Percentiles rank a stretch among this genome's conserved stretches.
Conservation (phyloP, 768 basidiomycete genomes). For the Nidula microcarpa region DNA sequence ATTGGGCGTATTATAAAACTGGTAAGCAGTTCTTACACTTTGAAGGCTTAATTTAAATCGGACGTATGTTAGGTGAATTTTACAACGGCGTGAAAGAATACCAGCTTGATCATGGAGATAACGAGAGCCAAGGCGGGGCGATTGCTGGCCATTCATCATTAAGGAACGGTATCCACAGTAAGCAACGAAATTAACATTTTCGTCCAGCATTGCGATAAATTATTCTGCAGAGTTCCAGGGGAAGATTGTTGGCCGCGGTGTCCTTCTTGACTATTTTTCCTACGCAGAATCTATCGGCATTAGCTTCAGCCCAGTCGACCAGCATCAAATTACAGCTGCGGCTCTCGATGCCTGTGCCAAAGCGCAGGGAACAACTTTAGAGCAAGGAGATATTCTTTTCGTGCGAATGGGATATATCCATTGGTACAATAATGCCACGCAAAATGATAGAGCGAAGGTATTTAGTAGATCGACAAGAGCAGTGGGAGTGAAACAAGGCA, state of each 20-base stretch:
- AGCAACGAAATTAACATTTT: neutral
- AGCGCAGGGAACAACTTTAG: slow-evolving; percentile 12
- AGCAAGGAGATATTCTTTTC: slow-evolving; percentile 19
- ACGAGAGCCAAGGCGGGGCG: slow-evolving; percentile 4
- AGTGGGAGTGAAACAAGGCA: slow-evolving; percentile 12
- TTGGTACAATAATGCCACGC: slow-evolving; percentile 16
- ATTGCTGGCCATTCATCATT: slow-evolving; percentile 10
- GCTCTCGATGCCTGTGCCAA: slow-evolving; percentile 14
- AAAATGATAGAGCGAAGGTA: slow-evolving; percentile 9
- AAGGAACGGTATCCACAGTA: slow-evolving; percentile 21
- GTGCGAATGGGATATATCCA: slow-evolving; percentile 17
- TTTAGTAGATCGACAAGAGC: slow-evolving; percentile 3
- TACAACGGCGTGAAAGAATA: slow-evolving; percentile 10
- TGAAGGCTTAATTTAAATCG: neutral
- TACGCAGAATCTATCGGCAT: slow-evolving; percentile 13
- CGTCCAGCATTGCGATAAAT: neutral
- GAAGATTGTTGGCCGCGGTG: slow-evolving; percentile 19
- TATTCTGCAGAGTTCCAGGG: slow-evolving; percentile 15
- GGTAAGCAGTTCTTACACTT: slow-evolving; percentile 6
- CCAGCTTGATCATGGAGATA: slow-evolving; percentile 7
- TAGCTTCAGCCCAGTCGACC: slow-evolving; percentile 7
- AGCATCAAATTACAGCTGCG: slow-evolving; percentile 13
- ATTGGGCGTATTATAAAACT: slow-evolving; percentile 14
- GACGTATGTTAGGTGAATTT: slow-evolving; percentile 10
- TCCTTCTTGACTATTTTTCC: slow-evolving; percentile 17